Base-by-base conservation (phyloP, 2,329 filamentous ascomycete genomes). In the Apiospora marii region DNA sequence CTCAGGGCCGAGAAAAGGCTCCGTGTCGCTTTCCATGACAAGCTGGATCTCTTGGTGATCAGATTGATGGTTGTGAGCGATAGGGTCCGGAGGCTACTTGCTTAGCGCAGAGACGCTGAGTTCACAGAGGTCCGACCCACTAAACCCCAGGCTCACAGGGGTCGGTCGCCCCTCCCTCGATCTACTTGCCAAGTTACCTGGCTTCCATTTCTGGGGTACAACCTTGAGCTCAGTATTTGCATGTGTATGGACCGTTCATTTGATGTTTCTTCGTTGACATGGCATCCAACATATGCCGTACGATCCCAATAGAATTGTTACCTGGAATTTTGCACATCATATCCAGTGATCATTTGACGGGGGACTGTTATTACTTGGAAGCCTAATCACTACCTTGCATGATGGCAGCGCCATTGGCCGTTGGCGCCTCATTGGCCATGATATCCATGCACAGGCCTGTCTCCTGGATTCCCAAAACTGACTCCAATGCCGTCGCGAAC, bases 381-480 rank as follows among this genome's bases (percentile, higher is more conserved):
- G 34, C 19, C 34, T 64, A 64, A 22, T 64, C 58, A 34, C 8
- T 64, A 22, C 30, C 10, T 22, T 64, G 58, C 34, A 64, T 41
- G 8, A 64, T 64, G 3, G 58, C 58, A 41, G 58, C 22, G 12
- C 58, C 22, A 13, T 41, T 64, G 1, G 10, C 58, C 34, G 58
- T 41, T 13, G 58, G 34, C 34, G 34, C 12, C 58, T 64, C 58
- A 14, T 64, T 64, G 19, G 58, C 58, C 19, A 64, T 64, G 19
- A 12, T 4, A 14, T 72, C 71, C 68, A 72, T 72, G 3, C 43
- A 30, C 71, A 72, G 27, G 27, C 71, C 71, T 19, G 71, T 72
- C 43, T 67, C 51, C n/a, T 53, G 53, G 12, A 67, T 69, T 5
- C 68, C 68, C n/a, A 70, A 16, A 12, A 72, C 19, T 0, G 24